Conservation (phyloP, 2,329 filamentous ascomycete species). For the Akanthomyces uredinophilus region DNA sequence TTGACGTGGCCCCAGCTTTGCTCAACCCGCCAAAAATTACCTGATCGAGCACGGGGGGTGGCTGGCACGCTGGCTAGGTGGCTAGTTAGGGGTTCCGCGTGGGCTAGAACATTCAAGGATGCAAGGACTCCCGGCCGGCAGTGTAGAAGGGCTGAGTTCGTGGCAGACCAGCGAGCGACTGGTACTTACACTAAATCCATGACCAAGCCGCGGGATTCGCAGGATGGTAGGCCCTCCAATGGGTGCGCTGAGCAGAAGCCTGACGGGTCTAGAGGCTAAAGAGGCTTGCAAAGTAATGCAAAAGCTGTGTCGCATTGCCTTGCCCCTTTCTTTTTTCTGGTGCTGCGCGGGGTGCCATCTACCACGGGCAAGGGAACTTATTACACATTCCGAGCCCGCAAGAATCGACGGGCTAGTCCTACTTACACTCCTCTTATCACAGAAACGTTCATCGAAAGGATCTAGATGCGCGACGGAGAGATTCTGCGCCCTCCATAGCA, state of each 20-base stretch:
- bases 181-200: background rate
- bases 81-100: background rate
- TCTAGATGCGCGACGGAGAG: background rate
- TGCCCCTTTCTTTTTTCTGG: background rate
- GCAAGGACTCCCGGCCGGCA: slow-evolving; percentile 3
- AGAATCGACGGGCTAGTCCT: background rate
- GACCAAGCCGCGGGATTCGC: slow-evolving; percentile 7
- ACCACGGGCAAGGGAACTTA: background rate
- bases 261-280: background rate
- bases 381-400: background rate
- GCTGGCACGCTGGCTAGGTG: background rate
- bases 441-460: background rate
- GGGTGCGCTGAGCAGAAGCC: background rate
- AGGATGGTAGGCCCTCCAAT: background rate
- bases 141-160: background rate
- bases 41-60: slow-evolving; percentile 3
- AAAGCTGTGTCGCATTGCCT: background rate
- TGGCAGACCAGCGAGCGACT: background rate
- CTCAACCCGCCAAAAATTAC: slow-evolving; percentile 14
- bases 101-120: background rate
- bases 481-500: background rate
- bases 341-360: background rate
- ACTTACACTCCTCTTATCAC: background rate
- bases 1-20: background rate
- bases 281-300: background rate